Evolutionary conservation across 1,139 yeast species (phyloP).

Genomic region (Candida tropicalis): DNA sequence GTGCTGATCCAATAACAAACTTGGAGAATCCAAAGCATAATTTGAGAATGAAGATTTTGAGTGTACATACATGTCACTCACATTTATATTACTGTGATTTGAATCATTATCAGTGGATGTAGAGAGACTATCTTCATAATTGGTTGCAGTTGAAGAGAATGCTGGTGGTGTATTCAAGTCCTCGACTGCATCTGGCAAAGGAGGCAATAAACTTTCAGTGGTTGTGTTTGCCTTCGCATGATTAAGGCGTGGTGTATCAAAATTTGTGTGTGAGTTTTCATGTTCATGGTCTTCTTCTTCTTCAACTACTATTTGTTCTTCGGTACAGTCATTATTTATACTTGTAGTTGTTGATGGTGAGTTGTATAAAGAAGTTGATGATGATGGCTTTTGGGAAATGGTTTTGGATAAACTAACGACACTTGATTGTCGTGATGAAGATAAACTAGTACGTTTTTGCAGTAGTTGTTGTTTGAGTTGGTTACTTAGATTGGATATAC

Average conservation of each 20-base stretch:
- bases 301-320: neutral
- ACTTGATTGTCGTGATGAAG: slow-evolving; percentile 11
- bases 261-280: neutral
- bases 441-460: slow-evolving; percentile 9
- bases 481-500: slow-evolving; percentile 4
- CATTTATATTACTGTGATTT: slow-evolving; percentile 7
- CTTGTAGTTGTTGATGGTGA: slow-evolving; percentile 1
- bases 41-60: slow-evolving; percentile 24
- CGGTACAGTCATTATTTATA: neutral
- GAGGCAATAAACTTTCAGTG: slow-evolving; percentile 39
- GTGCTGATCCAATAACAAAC: slow-evolving; percentile 22
- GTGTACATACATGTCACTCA: slow-evolving; percentile 18
- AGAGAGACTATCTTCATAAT: slow-evolving; percentile 11
- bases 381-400: slow-evolving; percentile 7
- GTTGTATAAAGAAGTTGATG: slow-evolving; percentile 5
- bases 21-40: slow-evolving; percentile 36
- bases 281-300: slow-evolving; percentile 5
- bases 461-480: slow-evolving; percentile 4
- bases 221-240: slow-evolving; percentile 3
- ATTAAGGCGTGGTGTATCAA: slow-evolving; percentile 1
- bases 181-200: slow-evolving; percentile 32
- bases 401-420: slow-evolving; percentile 9
- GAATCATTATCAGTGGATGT: slow-evolving; percentile 7
- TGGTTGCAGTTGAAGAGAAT: slow-evolving; percentile 1
- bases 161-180: slow-evolving; percentile 12